Evolutionary conservation across 306 rosid species (phyloP).

Genomic region (Vigna unguiculata): DNA sequence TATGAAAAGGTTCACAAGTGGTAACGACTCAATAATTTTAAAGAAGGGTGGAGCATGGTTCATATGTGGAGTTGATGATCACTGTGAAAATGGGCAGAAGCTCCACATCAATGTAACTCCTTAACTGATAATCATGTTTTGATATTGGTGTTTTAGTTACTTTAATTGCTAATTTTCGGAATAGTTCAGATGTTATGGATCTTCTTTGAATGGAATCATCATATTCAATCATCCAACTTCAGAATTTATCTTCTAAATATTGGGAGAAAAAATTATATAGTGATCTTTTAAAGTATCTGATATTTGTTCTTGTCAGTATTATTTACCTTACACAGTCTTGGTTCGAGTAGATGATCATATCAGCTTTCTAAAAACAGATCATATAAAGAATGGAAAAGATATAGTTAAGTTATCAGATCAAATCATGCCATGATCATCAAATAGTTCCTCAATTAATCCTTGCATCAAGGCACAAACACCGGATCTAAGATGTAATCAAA

Average conservation of each 20-base stretch:
- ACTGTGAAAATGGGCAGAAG: conserved; percentile 32
- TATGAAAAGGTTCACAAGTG: neutral
- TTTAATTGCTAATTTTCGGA: neutral
- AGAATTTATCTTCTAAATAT: neutral
- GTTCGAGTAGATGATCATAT: neutral
- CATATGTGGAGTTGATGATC: conserved; percentile 35
- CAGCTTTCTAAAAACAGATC: neutral
- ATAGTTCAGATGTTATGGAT: neutral
- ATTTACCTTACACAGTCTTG: neutral
- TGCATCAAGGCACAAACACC: conserved; percentile 2
- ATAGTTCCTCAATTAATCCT: neutral
- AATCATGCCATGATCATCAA: neutral
- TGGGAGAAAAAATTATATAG: neutral
- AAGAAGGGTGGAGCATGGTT: conserved; percentile 24
- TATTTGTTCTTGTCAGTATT: neutral
- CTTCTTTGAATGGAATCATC: neutral
- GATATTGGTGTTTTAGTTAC: neutral
- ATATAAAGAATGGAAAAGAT: neutral
- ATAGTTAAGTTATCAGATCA: conserved; percentile 6
- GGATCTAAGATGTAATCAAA: neutral
- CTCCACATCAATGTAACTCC: conserved; percentile 8
- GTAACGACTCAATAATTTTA: conserved; percentile 37
- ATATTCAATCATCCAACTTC: neutral
- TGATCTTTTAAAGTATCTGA: neutral
- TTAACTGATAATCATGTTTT: neutral